These are phyloP conservation scores for Trametes elegans DNA, from an alignment of 768 basidiomycete genomes.

Conservation along the genomic window DNA sequence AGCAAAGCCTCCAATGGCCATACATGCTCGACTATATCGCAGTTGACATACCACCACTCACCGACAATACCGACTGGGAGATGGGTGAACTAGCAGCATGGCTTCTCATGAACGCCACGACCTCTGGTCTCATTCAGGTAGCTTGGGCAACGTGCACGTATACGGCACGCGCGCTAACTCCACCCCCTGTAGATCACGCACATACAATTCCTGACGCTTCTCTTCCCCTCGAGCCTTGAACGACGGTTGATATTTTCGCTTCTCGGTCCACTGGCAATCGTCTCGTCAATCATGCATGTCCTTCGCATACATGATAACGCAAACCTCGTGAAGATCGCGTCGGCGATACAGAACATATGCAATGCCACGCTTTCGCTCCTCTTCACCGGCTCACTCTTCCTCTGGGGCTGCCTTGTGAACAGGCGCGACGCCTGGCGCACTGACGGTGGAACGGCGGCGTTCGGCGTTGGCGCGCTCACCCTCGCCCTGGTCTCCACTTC, in stretches of 20 bases:
- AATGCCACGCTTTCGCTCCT: constrained; percentile 95
- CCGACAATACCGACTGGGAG: constrained; percentile 51
- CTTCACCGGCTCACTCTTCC: constrained; percentile 83
- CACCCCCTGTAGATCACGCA: constrained; percentile 72
- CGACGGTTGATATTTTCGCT: constrained; percentile 81
- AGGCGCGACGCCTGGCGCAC: constrained; percentile 91
- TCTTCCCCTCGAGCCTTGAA: constrained; percentile 91
- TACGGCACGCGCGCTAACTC: background rate
- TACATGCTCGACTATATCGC: constrained; percentile 95
- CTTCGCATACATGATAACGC: constrained; percentile 51
- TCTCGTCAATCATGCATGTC: constrained; percentile 82
- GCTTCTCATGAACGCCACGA: constrained; percentile 86
- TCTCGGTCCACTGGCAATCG: constrained; percentile 84
- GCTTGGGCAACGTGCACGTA: constrained; percentile 27
- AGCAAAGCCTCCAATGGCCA: constrained; percentile 79
- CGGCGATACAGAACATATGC: constrained; percentile 87
- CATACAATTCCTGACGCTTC: constrained; percentile 93
- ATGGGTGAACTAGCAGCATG: constrained; percentile 67
- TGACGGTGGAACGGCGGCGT: constrained; percentile 94
- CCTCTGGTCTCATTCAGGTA: constrained; percentile 84
- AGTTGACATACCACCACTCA: constrained; percentile 59
- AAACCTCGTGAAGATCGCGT: constrained; percentile 52
- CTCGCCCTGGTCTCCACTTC: constrained; percentile 83
- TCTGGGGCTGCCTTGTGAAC: constrained; percentile 94
- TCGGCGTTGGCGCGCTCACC: constrained; percentile 79